phyloP scores from a whole-genome alignment of 495 filamentous ascomycete species.

The Sporormia fimetaria region DNA sequence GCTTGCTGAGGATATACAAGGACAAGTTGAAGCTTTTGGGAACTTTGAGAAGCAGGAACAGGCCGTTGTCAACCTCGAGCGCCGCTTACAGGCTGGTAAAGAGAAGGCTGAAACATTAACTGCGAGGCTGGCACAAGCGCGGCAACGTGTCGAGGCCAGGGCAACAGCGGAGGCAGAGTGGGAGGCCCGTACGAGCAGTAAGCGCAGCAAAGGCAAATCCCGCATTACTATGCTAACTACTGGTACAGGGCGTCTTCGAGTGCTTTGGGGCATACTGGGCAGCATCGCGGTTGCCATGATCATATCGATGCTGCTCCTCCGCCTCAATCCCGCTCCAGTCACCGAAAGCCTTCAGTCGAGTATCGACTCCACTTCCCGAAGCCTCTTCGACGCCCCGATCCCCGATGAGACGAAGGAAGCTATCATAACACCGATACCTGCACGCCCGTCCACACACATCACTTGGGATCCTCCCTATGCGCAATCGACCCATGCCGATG shows the following conservation, averaged over 20 bases:
- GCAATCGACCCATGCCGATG: constrained; percentile 3
- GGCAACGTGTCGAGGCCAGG: constrained; percentile 55
- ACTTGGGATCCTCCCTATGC: not conserved
- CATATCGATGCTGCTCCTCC: constrained; percentile 11
- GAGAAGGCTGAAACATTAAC: constrained; percentile 53
- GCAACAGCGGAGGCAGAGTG: constrained; percentile 60
- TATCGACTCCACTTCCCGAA: not conserved
- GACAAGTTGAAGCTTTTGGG: constrained; percentile 53
- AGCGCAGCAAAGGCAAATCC: constrained; percentile 2
- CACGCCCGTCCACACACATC: not conserved
- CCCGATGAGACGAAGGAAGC: constrained; percentile 19
- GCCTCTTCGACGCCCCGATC: constrained; percentile 14
- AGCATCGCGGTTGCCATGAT: constrained; percentile 7
- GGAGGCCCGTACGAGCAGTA: constrained; percentile 51
- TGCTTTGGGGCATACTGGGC: constrained; percentile 21
- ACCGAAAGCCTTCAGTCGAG: not conserved
- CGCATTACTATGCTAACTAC: constrained; percentile 1
- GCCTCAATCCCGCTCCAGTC: constrained; percentile 5
- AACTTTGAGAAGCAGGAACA: constrained; percentile 60
- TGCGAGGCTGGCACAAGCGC: constrained; percentile 52
- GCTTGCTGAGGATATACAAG: constrained; percentile 49
- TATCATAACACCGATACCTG: constrained; percentile 3
- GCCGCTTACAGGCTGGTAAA: constrained; percentile 52
- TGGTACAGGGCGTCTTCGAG: constrained; percentile 17
- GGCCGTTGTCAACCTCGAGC: constrained; percentile 53